A percentile compares a stretch with the other conserved stretches of the same genome.
phyloP scores from a whole-genome alignment of 305 asterid genomes.

The Caryopteris hybrid region DNA sequence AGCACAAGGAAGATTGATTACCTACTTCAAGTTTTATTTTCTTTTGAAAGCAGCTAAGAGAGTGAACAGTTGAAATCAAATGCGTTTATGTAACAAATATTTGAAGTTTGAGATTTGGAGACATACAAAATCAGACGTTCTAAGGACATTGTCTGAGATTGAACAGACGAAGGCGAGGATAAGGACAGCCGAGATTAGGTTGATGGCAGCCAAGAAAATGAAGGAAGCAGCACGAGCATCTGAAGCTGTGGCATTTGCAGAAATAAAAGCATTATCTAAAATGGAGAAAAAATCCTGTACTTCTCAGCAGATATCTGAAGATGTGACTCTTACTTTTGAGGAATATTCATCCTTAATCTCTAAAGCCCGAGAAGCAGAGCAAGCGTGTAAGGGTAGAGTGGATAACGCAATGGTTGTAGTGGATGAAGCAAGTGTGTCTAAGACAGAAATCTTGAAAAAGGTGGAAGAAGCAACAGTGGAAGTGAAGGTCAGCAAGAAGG shows the following conservation, averaged over 20 bases:
- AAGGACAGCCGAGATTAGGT: constrained; percentile 65
- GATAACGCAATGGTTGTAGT: constrained; percentile 46
- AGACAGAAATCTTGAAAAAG: constrained; percentile 49
- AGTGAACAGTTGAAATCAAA: too few species aligned
- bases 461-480: constrained; percentile 87
- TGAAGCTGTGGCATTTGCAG: constrained; percentile 79
- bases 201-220: constrained; percentile 81
- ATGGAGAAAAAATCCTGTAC: constrained; percentile 16
- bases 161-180: constrained; percentile 59
- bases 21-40: too few species aligned
- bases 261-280: constrained; percentile 65
- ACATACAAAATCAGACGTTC: constrained; percentile 53
- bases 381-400: constrained; percentile 38
- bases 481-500: constrained; percentile 63
- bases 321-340: constrained; percentile 55
- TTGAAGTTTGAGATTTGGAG: too few species aligned
- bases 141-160: constrained; percentile 59
- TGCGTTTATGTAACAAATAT: too few species aligned
- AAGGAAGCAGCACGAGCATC: constrained; percentile 90
- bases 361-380: constrained; percentile 64
- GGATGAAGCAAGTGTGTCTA: constrained; percentile 62
- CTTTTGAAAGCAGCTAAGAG: too few species aligned
- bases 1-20: too few species aligned
- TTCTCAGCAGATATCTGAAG: constrained; percentile 24
- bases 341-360: constrained; percentile 61